Base-by-base conservation (phyloP, 2,329 filamentous ascomycete species). In the Sclerotinia borealis region DNA sequence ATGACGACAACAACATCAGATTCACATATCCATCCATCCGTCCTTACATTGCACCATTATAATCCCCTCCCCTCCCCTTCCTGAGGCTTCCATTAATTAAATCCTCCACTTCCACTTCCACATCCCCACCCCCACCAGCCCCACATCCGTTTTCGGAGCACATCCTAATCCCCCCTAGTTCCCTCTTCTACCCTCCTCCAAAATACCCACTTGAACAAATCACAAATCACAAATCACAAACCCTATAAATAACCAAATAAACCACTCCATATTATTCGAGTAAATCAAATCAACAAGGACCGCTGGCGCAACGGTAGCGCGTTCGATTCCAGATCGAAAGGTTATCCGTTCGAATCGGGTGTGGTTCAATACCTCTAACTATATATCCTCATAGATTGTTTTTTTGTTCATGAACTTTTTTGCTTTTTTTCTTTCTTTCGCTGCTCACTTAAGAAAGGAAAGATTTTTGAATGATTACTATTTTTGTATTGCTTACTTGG, bases 281-380 rank as follows among this genome's bases (percentile, higher is more conserved):
- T n/a, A n/a, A n/a, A n/a, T n/a, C 4, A 56, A 27, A 36, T 58
- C 29, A 58, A 45, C 34, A 58, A 58, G 54, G 61, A 65, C 63
- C 61, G 64, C 64, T 65, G 64, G 64, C 64, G 67, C 67, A 68
- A 68, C 67, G 67, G 67, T 68, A 68, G 65, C 68, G 68, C 68
- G 68, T 69, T 66, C 68, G 70, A 68, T 66, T 72, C 70, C 70
- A 72, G 70, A 72, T 66, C 70, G 68, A 70, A 72, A 72, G 70
- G 70, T 72, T 72, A 66, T 71, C 70, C 66, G 70, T 72, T 72
- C 70, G 72, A 72, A 72, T 72, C 70, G 63, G 70, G 69, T 66
- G 63, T 63, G 68, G 67, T 68, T 72, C 68, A 69, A 66, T 51
- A 68, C 66, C 66, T 63, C 65, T n/a, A n/a, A n/a, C n/a, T n/a